A percentile compares a stretch with the other conserved stretches of the same genome.
Conservation (phyloP, 805 yeast genomes). For the Pichia occidentalis region DNA sequence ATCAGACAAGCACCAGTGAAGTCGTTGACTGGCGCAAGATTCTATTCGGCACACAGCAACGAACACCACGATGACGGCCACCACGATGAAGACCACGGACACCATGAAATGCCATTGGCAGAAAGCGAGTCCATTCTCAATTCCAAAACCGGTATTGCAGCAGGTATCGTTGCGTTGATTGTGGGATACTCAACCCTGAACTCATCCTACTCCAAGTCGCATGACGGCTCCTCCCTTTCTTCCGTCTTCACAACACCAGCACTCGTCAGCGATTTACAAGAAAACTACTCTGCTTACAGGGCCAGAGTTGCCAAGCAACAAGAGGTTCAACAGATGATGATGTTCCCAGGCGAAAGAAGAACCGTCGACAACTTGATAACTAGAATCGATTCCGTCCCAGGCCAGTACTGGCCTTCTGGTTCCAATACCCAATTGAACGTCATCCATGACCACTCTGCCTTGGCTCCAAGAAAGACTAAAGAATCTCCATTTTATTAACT, state of each 20-base stretch:
- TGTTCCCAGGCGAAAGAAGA: constrained; percentile 16
- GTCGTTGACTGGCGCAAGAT: too few species aligned
- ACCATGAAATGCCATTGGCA: constrained; percentile 20
- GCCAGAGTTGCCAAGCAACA: constrained; percentile 20
- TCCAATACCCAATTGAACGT: constrained; percentile 23
- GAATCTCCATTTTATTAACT: constrained; percentile 21
- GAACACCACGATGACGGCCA: constrained; percentile 11
- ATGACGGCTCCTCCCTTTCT: constrained; percentile 27
- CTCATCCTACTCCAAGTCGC: constrained; percentile 42
- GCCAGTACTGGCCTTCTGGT: constrained; percentile 25
- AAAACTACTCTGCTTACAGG: constrained; percentile 20
- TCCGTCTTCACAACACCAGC: constrained; percentile 16
- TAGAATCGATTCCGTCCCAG: constrained; percentile 28
- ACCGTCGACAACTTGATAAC: constrained; percentile 17
- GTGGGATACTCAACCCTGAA: constrained; percentile 43
- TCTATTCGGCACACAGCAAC: constrained; percentile 14
- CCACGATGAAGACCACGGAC: constrained; percentile 13
- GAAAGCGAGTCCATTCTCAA: constrained; percentile 28
- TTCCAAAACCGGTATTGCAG: constrained; percentile 19
- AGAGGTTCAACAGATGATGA: constrained; percentile 18
- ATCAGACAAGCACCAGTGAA: too few species aligned
- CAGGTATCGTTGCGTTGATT: constrained; percentile 22
- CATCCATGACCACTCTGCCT: constrained; percentile 22
- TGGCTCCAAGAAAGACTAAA: constrained; percentile 29
- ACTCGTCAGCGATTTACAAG: constrained; percentile 18